Evolutionary conservation across 495 filamentous ascomycete species (phyloP).

Genomic region (Bathelium albidoporum): DNA sequence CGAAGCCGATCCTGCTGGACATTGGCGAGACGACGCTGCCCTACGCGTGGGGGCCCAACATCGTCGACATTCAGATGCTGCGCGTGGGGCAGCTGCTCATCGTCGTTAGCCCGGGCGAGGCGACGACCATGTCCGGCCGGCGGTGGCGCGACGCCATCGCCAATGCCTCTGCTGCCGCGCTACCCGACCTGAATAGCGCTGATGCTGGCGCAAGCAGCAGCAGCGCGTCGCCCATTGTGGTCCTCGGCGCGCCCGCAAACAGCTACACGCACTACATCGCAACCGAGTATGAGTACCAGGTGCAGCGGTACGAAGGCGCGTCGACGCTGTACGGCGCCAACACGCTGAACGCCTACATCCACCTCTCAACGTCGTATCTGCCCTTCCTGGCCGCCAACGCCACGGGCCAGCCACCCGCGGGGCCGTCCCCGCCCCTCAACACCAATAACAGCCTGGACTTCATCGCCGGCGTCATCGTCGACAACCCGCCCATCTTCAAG

Average conservation of each 20-base stretch:
- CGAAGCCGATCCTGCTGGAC: constrained; percentile 84
- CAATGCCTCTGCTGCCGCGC: constrained; percentile 38
- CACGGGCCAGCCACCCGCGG: constrained; percentile 35
- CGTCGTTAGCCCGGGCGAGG: constrained; percentile 82
- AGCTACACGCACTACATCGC: constrained; percentile 94
- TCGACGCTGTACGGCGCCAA: constrained; percentile 92
- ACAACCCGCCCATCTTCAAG: constrained; percentile 60
- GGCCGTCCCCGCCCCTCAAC: constrained; percentile 71
- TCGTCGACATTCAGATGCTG: constrained; percentile 84
- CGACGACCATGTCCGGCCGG: constrained; percentile 88
- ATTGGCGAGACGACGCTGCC: constrained; percentile 70
- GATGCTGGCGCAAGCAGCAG: background rate
- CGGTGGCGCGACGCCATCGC: constrained; percentile 78
- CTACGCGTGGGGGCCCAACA: constrained; percentile 85
- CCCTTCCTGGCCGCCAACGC: constrained; percentile 51
- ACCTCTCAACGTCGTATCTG: constrained; percentile 63
- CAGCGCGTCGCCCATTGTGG: constrained; percentile 51
- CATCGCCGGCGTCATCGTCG: constrained; percentile 68
- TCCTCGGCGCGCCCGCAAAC: constrained; percentile 90
- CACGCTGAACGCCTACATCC: constrained; percentile 83
- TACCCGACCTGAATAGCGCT: constrained; percentile 20
- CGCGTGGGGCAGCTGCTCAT: constrained; percentile 83
- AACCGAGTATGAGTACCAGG: constrained; percentile 80
- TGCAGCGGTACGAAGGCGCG: constrained; percentile 92
- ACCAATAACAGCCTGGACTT: constrained; percentile 70